Evolutionary conservation across 2,329 filamentous ascomycete species (phyloP).

Genomic region (Stagonosporopsis cucurbitacearum): DNA sequence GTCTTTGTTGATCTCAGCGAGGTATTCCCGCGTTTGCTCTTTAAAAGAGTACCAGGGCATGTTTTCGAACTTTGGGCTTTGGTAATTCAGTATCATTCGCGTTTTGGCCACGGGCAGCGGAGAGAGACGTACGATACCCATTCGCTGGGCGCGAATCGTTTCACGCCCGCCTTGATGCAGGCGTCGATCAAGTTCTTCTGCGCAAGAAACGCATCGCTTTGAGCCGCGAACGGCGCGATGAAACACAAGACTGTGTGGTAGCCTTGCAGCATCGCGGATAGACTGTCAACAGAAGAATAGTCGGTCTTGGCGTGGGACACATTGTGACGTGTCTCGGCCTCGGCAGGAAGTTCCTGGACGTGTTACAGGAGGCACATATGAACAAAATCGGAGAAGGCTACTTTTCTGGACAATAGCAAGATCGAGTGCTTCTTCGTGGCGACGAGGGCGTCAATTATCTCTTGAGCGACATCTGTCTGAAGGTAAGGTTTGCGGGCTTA

Average conservation of each 20-base stretch:
- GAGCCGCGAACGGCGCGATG: not conserved
- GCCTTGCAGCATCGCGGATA: not conserved
- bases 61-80: not conserved
- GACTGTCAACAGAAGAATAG: not conserved
- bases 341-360: not conserved
- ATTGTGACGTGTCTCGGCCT: not conserved
- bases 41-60: not conserved
- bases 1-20: not conserved
- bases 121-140: not conserved
- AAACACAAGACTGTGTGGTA: not conserved
- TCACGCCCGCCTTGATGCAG: not conserved
- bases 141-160: not conserved
- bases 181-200: constrained; percentile 1
- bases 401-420: not conserved
- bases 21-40: not conserved
- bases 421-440: not conserved
- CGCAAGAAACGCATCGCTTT: not conserved
- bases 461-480: not conserved
- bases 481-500: not conserved
- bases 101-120: too few relatives aligned
- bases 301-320: not conserved
- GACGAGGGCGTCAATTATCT: not conserved
- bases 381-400: not conserved
- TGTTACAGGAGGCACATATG: not conserved
- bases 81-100: not conserved